Percentiles rank a stretch among this genome's conserved stretches.
phyloP scores from a whole-genome alignment of 208 protist species.

The Trichomonas gallinae region DNA sequence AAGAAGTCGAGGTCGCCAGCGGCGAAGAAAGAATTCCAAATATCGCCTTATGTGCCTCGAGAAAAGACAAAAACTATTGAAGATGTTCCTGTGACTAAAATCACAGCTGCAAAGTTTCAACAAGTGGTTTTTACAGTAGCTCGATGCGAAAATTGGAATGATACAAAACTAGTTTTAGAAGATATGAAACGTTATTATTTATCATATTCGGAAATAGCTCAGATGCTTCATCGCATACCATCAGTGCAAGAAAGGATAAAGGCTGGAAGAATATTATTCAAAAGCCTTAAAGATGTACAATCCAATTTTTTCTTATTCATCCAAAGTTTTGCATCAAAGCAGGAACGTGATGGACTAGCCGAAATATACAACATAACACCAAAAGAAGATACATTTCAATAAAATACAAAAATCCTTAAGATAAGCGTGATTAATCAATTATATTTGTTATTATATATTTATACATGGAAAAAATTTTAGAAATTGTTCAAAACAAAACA shows the following conservation, averaged over 20 bases:
- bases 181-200: not conserved
- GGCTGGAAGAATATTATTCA: not conserved
- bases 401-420: no score
- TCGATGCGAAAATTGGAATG: not conserved
- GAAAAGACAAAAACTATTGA: not conserved
- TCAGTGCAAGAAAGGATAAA: not conserved
- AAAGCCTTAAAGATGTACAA: not conserved
- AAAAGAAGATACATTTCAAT: not conserved
- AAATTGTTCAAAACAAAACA: no score
- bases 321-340: not conserved
- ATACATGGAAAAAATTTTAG: no score
- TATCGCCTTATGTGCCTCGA: not conserved
- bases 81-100: not conserved
- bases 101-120: not conserved
- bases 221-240: not conserved
- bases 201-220: not conserved
- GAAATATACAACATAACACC: not conserved
- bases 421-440: no score
- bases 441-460: no score
- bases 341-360: not conserved
- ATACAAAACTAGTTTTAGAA: not conserved
- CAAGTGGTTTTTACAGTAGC: not conserved
- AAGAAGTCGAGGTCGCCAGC: not conserved
- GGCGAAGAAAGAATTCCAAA: not conserved
- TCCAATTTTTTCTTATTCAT: not conserved